Evolutionary conservation across 768 basidiomycete genomes (phyloP), one percentile per base, ranked within the genome.

Genomic region (Boletus eberwhitei): DNA sequence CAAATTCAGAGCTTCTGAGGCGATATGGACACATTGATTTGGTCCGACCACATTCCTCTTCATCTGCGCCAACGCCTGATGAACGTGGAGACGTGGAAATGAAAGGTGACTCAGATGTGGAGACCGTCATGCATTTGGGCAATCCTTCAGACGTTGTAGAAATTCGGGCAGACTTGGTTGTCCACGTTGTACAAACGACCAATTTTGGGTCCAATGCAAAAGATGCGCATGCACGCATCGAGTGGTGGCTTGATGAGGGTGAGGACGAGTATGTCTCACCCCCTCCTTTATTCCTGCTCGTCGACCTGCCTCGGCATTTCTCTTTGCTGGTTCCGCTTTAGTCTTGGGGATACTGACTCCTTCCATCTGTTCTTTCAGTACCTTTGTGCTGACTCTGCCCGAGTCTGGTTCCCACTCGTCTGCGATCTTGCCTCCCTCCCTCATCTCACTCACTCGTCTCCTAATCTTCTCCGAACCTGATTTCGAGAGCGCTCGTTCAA

Each of bases 1-100:
- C 96, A 6, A 98, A 98, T 66, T 83, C 90, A 8, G 95, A 95
- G 61, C 81, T 99, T 8, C 79, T 99, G n/a, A 83, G 97, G 41
- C 84, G 90, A 52, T 98, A 96, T 64, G 97, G 97, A 1, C 90
- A 98, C 64, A 87, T 96, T 50, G 97, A 98, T 71, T 64, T 85
- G 29, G 68, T 94, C 17, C 80, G 79, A 9, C 67, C 88, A 16
- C 72, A 79, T 0, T 59, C 76, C 74, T 77, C 21, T 42, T 24
- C 38, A 22, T 55, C 53, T 13, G 4, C 14, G 36, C 6, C 50
- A 41, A 45, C 31, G 13, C 37, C 31, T 19, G 52, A 57, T 9
- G 17, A 3, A 4, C 21, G 45, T 17, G 56, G 35, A n/a, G 60
- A 60, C 8, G 37, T 58, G 6, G 53, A 59, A 38, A 63, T 60